Conservation (phyloP, 2,329 filamentous ascomycete genomes). For the Monosporascus ibericus region DNA sequence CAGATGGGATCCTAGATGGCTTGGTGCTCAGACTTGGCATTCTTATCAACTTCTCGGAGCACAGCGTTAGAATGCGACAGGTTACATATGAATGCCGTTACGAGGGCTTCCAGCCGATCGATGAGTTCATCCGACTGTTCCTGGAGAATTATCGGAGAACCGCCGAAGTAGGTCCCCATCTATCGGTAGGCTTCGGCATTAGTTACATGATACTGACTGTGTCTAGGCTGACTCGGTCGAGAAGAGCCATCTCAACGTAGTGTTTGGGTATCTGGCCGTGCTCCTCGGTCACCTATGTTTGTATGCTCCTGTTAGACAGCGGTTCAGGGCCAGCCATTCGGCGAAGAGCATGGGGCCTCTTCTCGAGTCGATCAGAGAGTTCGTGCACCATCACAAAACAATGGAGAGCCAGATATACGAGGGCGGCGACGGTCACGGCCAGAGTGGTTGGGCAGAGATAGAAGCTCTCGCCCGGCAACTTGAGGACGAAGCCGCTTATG, state of each 20-base stretch:
- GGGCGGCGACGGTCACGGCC: constrained; percentile 25
- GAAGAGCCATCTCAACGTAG: constrained; percentile 74
- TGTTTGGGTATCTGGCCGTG: constrained; percentile 79
- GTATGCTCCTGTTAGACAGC: constrained; percentile 35
- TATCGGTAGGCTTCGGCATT: neutral
- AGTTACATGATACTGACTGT: constrained; percentile 11
- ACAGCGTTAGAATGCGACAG: constrained; percentile 57
- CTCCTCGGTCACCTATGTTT: constrained; percentile 77
- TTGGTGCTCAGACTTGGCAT: constrained; percentile 74
- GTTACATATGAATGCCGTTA: constrained; percentile 35
- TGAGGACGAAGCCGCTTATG: constrained; percentile 21
- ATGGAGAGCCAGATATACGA: constrained; percentile 34
- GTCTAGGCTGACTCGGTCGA: constrained; percentile 61
- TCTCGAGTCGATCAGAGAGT: constrained; percentile 48
- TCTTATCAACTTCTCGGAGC: constrained; percentile 83
- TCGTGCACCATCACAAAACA: constrained; percentile 44
- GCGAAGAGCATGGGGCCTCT: constrained; percentile 39
- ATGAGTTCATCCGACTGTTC: constrained; percentile 59
- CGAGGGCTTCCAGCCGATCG: constrained; percentile 40
- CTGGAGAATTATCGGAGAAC: constrained; percentile 59
- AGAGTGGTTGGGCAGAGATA: constrained; percentile 31
- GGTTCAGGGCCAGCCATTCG: constrained; percentile 35
- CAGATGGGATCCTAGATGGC: constrained; percentile 53
- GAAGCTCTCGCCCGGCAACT: constrained; percentile 34
- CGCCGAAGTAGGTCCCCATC: constrained; percentile 53